These are phyloP conservation scores for Cytospora chrysosperma DNA, from an alignment of 2,329 filamentous ascomycete species.

Conservation along the genomic window DNA sequence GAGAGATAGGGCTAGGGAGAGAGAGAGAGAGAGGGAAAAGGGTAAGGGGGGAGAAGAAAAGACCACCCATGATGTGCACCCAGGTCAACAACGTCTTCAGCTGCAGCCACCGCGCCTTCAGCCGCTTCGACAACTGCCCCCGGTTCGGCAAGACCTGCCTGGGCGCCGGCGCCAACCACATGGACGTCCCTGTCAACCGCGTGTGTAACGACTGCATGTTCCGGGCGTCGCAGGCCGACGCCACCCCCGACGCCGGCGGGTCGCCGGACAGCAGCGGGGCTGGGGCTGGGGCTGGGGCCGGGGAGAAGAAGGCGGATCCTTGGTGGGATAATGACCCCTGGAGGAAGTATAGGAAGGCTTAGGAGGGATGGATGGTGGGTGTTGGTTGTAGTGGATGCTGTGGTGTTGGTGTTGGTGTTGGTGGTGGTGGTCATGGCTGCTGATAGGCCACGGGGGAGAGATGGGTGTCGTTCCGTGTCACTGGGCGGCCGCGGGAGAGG, in stretches of 20 bases:
- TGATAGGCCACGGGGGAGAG: no score
- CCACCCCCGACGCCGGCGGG: conserved; percentile 8
- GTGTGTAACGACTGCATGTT: conserved; percentile 29
- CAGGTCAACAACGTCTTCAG: conserved; percentile 29
- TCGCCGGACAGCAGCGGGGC: conserved; percentile 20
- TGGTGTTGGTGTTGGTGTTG: background rate
- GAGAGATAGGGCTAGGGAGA: no score
- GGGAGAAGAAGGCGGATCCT: conserved; percentile 20
- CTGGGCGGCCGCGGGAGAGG: background rate
- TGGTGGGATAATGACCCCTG: conserved; percentile 28
- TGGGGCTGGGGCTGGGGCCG: background rate
- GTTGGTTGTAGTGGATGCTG: background rate
- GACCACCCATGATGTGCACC: conserved; percentile 26
- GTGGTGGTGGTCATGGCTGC: background rate
- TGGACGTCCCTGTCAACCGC: conserved; percentile 20
- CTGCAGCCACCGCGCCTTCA: conserved; percentile 30
- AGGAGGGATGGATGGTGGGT: background rate
- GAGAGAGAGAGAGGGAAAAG: background rate
- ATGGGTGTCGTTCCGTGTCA: background rate
- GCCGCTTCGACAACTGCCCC: conserved; percentile 29
- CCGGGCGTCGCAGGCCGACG: conserved; percentile 7
- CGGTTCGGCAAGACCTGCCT: conserved; percentile 29
- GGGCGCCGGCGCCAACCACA: conserved; percentile 29
- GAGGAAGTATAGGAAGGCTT: conserved; percentile 16
- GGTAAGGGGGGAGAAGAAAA: background rate